A percentile compares a stretch with the other conserved stretches of the same genome.
Conservation (phyloP, 768 basidiomycete genomes). For the Boletales sp. region DNA sequence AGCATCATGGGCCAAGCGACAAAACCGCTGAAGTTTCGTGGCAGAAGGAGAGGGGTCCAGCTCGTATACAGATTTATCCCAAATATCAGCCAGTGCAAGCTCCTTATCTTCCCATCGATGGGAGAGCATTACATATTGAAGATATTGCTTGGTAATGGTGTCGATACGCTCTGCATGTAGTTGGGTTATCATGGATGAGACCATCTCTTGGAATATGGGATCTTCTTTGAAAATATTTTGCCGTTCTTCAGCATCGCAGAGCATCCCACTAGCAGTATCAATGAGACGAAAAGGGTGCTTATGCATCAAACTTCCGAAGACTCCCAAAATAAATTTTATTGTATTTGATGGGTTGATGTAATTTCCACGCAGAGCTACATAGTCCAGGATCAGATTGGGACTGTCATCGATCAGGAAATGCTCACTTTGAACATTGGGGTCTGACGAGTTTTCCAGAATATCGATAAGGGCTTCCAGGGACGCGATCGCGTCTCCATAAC, state of each 20-base stretch:
- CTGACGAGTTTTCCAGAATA: constrained; percentile 5
- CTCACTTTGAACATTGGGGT: constrained; percentile 12
- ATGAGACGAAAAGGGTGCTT: constrained; percentile 16
- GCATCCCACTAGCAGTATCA: constrained; percentile 14
- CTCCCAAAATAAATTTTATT: not conserved
- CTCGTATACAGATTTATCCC: constrained; percentile 7
- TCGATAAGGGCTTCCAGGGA: constrained; percentile 6
- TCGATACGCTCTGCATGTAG: constrained; percentile 5
- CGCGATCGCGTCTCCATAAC: constrained; percentile 10
- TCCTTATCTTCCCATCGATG: constrained; percentile 20
- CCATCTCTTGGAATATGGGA: constrained; percentile 8
- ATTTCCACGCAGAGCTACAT: constrained; percentile 4
- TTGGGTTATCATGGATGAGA: constrained; percentile 14
- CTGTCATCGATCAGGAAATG: not conserved
- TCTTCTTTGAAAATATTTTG: constrained; percentile 9
- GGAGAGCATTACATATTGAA: constrained; percentile 21
- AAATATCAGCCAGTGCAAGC: constrained; percentile 8
- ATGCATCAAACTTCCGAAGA: not conserved
- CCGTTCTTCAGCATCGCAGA: constrained; percentile 17
- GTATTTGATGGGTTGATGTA: constrained; percentile 12
- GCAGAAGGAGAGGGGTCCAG: constrained; percentile 5
- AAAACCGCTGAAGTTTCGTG: constrained; percentile 17
- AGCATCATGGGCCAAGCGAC: constrained; percentile 6
- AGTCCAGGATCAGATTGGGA: not conserved
- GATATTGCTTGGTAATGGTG: constrained; percentile 1